Evolutionary conservation across 257 asterid species (phyloP), one percentile per base, ranked within the genome.

Genomic region (Nyctanthes arbortristis): DNA sequence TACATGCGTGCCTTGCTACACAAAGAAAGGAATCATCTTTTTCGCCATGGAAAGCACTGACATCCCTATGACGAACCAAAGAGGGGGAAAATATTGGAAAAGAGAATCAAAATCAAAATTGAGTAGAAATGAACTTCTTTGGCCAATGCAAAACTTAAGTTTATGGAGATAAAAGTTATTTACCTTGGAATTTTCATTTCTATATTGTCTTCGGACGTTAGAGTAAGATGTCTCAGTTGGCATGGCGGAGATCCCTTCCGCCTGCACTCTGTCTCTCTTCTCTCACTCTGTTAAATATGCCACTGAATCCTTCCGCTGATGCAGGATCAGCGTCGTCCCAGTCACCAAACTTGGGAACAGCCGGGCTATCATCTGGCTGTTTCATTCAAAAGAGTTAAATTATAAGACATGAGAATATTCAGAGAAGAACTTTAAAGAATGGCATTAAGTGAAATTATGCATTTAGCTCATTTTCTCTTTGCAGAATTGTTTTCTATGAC

Each of bases 261-360:
- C 89, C 86, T 32, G 86, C 96, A 34, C 62, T 87, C 75, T 84
- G 75, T 65, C 81, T 91, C 78, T 85, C 96, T 77, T 85, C 93
- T 66, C 91, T 74, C 28, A 91, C 96, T 68, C 61, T 67, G 59
- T 78, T 77, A 76, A 88, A 91, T 65, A 91, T 84, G 66, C 84
- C 95, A 32, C 85, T 76, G 75, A 70, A 88, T 5, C 89, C 93
- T 82, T 88, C 97, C 34, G 96, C 97, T 40, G 97, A 67, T 39
- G 97, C 73, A 34, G 97, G 97, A 78, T 88, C 92, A 11, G 66
- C 85, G 73, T 88, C 97, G 20, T 91, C 92, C 97, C 97, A 91
- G 16, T 87, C 97, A 9, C 97, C 97, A 29, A 91, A 91, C 74
- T 81, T 88, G 30, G 96, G 97, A 77, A 91, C 91, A 35, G 89